Base-by-base conservation (phyloP, 495 filamentous ascomycete species). In the Daldinia childiae region DNA sequence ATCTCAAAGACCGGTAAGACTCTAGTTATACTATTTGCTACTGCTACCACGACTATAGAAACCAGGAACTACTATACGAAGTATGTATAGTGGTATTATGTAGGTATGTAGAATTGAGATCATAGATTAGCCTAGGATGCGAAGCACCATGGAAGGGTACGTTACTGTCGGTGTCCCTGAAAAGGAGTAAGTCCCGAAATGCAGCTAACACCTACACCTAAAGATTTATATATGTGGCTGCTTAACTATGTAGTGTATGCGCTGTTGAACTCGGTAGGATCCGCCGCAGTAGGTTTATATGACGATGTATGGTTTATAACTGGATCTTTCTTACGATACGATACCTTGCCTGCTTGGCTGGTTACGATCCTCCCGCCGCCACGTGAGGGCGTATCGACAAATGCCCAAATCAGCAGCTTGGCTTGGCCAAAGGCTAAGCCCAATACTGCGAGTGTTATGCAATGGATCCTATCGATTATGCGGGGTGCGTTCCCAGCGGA, bases 81-180 rank as follows among this genome's bases (percentile, higher is more conserved):
- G 43, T 24, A 48, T 24, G 39, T 41, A 29, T 29, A 29, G 27
- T 29, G 27, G 27, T 29, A 29, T 29, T 29, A 29, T 0, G 5
- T 29, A 6, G 27, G 27, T 29, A 29, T 0, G 27, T 21, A 26
- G 48, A 63, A 50, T 64, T 41, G 56, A 60, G 26, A 19, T 61
- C 41, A 58, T 68, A 30, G 67, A 66, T 69, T 73, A 68, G 65
- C 62, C 65, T 69, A 66, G 64, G 57, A 68, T 62, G 60, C 19
- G 30, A 64, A 55, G 70, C 60, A 61, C 62, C 55, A 48, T 60
- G 66, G 62, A 66, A 36, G 52, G 66, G 30, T 65, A 73, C 71
- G 71, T 73, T 73, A 69, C 71, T 24, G 54, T 73, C 71, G 71
- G 71, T 69, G 71, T 73, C 66, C 62, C 61, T 66, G 66, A 73